phyloP scores from a whole-genome alignment of 2,329 filamentous ascomycete genomes.

The Plenodomus biglobosus region DNA sequence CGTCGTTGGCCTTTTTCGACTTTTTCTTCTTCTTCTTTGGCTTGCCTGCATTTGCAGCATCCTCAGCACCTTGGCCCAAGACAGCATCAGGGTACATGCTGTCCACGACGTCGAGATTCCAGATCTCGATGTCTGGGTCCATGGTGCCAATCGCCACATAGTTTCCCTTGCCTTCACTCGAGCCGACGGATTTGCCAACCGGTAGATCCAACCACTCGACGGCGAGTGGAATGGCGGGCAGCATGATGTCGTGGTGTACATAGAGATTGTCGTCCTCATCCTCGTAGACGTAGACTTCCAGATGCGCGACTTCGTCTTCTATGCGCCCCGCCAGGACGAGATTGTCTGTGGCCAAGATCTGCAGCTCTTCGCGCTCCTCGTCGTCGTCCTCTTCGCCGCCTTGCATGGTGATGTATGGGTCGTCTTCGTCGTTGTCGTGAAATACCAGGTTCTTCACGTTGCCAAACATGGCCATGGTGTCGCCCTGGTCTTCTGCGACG shows the following conservation, averaged over 20 bases:
- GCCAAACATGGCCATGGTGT: conserved; percentile 88
- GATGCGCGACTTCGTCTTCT: conserved; percentile 93
- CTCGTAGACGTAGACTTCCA: conserved; percentile 98
- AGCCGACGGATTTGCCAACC: conserved; percentile 63
- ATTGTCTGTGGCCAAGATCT: conserved; percentile 91
- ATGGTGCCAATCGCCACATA: conserved; percentile 95
- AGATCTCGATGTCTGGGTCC: conserved; percentile 97
- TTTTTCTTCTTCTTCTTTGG: conserved; percentile 88
- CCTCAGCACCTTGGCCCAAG: conserved; percentile 67
- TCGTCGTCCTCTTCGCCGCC: conserved; percentile 70
- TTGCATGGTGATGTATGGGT: conserved; percentile 92
- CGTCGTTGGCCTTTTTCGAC: conserved; percentile 81
- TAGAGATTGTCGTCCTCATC: conserved; percentile 95
- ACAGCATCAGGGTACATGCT: conserved; percentile 98
- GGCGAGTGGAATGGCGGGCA: conserved; percentile 92
- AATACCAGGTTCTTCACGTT: conserved; percentile 93
- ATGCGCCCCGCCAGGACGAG: conserved; percentile 88
- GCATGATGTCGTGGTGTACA: conserved; percentile 99
- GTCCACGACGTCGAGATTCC: conserved; percentile 94
- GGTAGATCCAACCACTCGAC: conserved; percentile 94
- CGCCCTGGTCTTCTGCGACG: conserved; percentile 67
- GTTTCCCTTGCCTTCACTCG: conserved; percentile 71
- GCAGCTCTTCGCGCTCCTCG: conserved; percentile 88
- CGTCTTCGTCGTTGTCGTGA: conserved; percentile 90
- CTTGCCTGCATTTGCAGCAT: conserved; percentile 58